phyloP scores from a whole-genome alignment of 2,329 filamentous ascomycete genomes.

The Fonsecaea pedrosoi region DNA sequence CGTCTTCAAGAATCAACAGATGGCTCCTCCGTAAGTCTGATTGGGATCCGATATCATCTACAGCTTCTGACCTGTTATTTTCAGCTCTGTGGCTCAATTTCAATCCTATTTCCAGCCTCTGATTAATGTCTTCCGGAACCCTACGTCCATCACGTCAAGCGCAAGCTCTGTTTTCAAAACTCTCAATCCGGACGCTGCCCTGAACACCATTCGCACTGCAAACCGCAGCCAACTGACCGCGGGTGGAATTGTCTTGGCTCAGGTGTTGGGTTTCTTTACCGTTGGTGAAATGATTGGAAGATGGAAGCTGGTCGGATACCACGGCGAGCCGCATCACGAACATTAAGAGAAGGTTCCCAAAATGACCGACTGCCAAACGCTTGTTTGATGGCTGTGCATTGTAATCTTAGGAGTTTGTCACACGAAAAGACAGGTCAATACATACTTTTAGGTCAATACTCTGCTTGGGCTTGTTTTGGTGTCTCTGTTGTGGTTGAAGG shows the following conservation, averaged over 20 bases:
- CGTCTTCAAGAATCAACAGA: constrained; percentile 85
- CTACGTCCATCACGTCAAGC: constrained; percentile 59
- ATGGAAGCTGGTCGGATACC: constrained; percentile 94
- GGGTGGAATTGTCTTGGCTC: constrained; percentile 79
- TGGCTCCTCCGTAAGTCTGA: constrained; percentile 86
- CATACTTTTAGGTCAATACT: constrained; percentile 29
- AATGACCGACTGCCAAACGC: constrained; percentile 12
- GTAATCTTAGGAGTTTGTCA: constrained; percentile 37
- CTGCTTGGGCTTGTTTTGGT: neutral
- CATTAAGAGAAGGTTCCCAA: constrained; percentile 39
- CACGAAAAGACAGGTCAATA: constrained; percentile 34
- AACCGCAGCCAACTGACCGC: constrained; percentile 73
- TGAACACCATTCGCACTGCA: constrained; percentile 71
- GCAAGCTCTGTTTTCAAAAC: constrained; percentile 59
- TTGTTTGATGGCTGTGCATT: constrained; percentile 16
- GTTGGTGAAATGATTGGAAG: constrained; percentile 96
- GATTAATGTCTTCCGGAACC: constrained; percentile 74
- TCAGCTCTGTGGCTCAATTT: constrained; percentile 70
- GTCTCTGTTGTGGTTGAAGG: neutral
- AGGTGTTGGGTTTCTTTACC: constrained; percentile 95
- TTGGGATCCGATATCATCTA: neutral
- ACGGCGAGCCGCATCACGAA: constrained; percentile 66
- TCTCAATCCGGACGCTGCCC: constrained; percentile 61
- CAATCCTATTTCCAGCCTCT: constrained; percentile 83
- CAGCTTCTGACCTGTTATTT: constrained; percentile 10